Base-by-base conservation (phyloP, 225 moss, liverwort and hornwort genomes). In the Polytrichum commune region DNA sequence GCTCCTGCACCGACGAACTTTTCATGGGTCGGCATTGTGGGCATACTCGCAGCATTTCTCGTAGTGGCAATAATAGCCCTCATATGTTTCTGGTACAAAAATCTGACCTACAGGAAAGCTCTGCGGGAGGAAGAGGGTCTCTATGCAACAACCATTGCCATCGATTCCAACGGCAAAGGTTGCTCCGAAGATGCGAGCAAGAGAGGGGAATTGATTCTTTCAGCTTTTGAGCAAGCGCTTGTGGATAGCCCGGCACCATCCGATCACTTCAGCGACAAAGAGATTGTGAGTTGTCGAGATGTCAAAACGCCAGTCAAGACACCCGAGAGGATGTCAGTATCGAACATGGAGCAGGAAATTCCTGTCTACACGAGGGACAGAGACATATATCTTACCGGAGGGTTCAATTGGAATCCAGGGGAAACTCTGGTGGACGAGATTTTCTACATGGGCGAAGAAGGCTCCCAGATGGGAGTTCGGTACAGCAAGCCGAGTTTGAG, bases 1-100 rank as follows among this genome's bases (percentile, higher is more conserved):
- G 2, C 67, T 5, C 57, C 69, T 63, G 75, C 56, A 56, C 24
- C 69, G 33, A 62, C 77, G 46, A 74, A 60, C 62, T 79, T 85
- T 66, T 82, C 85, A 69, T 85, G 85, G 85, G 29, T 82, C 2
- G 82, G 85, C 54, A 82, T 85, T 62, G 72, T 66, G 28, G 82
- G 82, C 60, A 82, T 85, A 33, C 35, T 85, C 29, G 78, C 66
- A 29, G 85, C 72, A 6, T 85, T 85, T 69, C 63, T 85, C 4
- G 18, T 79, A 64, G 66, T 85, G 6, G 54, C 68, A 55, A 7
- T 25, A 18, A 19, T 60, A 6, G 72, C 79, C 53, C 38, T 85
- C 16, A 23, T 72, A 13, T 82, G 71, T 20, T 72, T 82, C 71
- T 78, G 81, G 79, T 69, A 85, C 63, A 85, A 85, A 69, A 62